Base-by-base conservation (phyloP, 805 yeast species). In the Candida endomychidarum region DNA sequence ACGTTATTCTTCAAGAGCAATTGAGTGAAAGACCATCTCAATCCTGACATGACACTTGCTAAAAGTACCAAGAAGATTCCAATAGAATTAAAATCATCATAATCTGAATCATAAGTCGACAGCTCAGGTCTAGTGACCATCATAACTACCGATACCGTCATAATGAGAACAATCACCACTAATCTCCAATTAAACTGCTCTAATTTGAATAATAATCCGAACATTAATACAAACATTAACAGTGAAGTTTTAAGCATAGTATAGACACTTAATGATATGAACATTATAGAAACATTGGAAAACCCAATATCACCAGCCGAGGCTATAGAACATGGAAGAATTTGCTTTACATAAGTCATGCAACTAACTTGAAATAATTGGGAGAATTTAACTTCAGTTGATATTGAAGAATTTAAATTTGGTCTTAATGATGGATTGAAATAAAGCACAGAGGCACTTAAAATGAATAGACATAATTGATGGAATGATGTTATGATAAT, bases 11-110 rank as follows among this genome's bases (percentile, higher is more conserved):
- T 83, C 36, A 93, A 65, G 24, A 91, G 71, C 16, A 93, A 60
- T 56, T 93, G 98, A 1, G 98, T 89, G 46, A 90, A 77, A 1
- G 96, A 91, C 99, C 99, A 93, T 47, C 99, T 75, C 37, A 93
- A 66, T 0, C 99, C 99, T 11, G 93, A 82, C 65, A 88, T 75
- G 57, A 84, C 74, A 2, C 95, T 79, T 3, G 96, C 90, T 2
- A 76, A 64, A 20, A 93, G 63, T 1, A 91, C 97, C 19, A 89
- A 64, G 2, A 79, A 38, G 16, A 88, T 79, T 2, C 99, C 98
- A 2, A 82, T 9, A 25, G 46, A 54, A 41, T 42, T 61, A 43
- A 43, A 41, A 8, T 44, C 21, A 59, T 38, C 8, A 20, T 19
- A 21, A 29, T 54, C 41, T 38, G 45, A n/a, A 48, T 33, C 5